Conservation (phyloP, 176 grass and related monocot genomes). For the Triticum timopheevii region DNA sequence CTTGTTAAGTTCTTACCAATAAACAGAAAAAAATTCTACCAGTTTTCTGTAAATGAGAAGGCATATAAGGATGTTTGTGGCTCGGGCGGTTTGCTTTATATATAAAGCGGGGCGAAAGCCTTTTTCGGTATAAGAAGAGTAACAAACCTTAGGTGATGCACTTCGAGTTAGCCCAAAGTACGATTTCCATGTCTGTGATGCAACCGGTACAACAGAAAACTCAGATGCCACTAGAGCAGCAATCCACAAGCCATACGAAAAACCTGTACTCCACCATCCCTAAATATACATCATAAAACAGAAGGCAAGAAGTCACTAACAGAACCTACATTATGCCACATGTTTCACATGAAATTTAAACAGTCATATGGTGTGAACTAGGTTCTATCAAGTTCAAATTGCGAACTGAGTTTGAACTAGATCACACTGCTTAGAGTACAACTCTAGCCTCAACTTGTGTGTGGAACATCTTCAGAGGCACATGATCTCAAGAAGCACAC, state of each 20-base stretch:
- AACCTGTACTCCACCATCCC: slow-evolving; percentile 90
- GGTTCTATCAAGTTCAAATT: neutral
- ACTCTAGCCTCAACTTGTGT: slow-evolving; percentile 13
- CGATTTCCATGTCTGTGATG: slow-evolving; percentile 77
- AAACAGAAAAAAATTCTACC: neutral
- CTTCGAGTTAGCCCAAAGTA: slow-evolving; percentile 64
- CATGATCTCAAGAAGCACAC: neutral
- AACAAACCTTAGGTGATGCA: slow-evolving; percentile 59
- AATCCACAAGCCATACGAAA: slow-evolving; percentile 98
- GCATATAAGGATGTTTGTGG: neutral
- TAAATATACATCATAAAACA: slow-evolving; percentile 34
- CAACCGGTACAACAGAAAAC: slow-evolving; percentile 75
- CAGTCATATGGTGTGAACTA: neutral
- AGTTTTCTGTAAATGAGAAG: neutral
- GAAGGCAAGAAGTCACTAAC: neutral
- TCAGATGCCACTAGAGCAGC: slow-evolving; percentile 84
- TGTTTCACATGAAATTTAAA: slow-evolving; percentile 13
- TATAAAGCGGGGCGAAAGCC: too few species aligned
- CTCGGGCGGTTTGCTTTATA: too few species aligned
- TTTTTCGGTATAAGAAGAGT: neutral
- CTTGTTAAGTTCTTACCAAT: neutral
- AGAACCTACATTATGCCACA: neutral
- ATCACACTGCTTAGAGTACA: neutral
- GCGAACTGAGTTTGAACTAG: neutral
- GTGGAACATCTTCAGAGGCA: neutral